Conservation (phyloP, 805 yeast genomes). For the Kuraishia ogatae region DNA sequence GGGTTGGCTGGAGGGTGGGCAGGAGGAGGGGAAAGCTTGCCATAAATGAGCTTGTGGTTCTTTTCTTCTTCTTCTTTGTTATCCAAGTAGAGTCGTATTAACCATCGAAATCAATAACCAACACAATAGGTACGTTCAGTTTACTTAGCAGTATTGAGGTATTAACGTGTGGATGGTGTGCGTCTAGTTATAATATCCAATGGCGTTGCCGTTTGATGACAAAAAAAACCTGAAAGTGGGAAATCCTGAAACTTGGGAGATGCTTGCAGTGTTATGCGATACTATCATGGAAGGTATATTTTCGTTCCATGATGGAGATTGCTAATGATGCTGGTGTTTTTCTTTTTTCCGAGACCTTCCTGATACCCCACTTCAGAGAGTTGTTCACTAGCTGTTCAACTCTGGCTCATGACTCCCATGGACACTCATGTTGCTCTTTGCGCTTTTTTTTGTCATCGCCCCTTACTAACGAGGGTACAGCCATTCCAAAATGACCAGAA, state of each 20-base stretch:
- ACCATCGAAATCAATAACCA: not conserved
- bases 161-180: not conserved
- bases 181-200: not conserved
- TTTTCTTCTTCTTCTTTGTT: not conserved
- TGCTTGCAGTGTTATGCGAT: conserved; percentile 4
- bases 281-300: not conserved
- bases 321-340: not conserved
- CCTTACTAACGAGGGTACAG: conserved; percentile 1
- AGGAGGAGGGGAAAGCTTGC: not conserved
- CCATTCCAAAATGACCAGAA: conserved; percentile 76
- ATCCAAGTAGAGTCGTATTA: too few relatives aligned
- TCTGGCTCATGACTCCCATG: conserved; percentile 37
- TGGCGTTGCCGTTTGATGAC: not conserved
- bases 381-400: not conserved
- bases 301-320: not conserved
- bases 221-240: conserved; percentile 7
- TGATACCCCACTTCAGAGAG: conserved; percentile 10
- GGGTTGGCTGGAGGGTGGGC: not conserved
- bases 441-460: conserved; percentile 18
- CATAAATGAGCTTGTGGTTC: not conserved
- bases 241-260: conserved; percentile 7
- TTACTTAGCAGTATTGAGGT: not conserved
- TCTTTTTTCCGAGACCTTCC: conserved; percentile 3
- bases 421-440: conserved; percentile 41
- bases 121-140: not conserved